Evolutionary conservation across 371 early-diverging fungal genomes (phyloP).

Genomic region (Syncephalis fuscata): DNA sequence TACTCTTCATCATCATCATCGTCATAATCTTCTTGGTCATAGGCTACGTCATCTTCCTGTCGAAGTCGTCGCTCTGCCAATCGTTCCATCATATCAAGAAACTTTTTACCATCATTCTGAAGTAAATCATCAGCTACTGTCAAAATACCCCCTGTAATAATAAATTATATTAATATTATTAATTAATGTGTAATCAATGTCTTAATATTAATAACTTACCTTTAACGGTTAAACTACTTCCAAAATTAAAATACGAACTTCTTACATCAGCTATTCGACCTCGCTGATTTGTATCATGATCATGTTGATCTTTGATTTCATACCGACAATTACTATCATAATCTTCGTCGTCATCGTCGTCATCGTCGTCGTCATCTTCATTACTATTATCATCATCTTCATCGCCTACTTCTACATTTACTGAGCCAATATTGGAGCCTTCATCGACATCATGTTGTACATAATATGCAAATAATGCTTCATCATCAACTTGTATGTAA

Average conservation of each 20-base stretch:
- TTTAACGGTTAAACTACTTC: slow-evolving; percentile 8
- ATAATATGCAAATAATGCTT: too few relatives aligned
- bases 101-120: slow-evolving; percentile 81
- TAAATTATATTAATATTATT: background rate
- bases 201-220: slow-evolving; percentile 5
- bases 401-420: background rate
- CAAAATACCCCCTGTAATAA: slow-evolving; percentile 25
- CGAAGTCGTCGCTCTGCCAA: slow-evolving; percentile 74
- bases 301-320: background rate
- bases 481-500: too few relatives aligned
- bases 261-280: background rate
- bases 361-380: slow-evolving; percentile 7
- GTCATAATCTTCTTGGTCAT: slow-evolving; percentile 17
- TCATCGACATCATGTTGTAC: too few relatives aligned
- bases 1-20: slow-evolving; percentile 46
- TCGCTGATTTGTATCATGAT: background rate
- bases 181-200: slow-evolving; percentile 1
- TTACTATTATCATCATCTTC: slow-evolving; percentile 6
- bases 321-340: slow-evolving; percentile 5
- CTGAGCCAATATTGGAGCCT: too few relatives aligned
- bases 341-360: slow-evolving; percentile 5
- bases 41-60: slow-evolving; percentile 34
- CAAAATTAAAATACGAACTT: slow-evolving; percentile 5
- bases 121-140: slow-evolving; percentile 83
- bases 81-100: slow-evolving; percentile 89